phyloP scores from a whole-genome alignment of 805 yeast species.

The Henningerozyma blattae region DNA sequence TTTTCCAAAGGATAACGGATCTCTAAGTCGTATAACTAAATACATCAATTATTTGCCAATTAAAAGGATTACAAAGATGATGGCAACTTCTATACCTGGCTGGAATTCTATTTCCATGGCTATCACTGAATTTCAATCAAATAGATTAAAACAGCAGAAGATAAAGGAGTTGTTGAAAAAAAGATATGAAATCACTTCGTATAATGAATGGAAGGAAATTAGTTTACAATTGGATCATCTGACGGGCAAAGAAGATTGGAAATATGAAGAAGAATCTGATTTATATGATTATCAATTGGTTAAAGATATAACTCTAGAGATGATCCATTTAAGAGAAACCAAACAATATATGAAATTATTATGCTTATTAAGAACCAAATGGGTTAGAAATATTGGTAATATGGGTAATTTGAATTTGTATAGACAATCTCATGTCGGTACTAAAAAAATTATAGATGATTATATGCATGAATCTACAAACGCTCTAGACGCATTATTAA shows the following conservation, averaged over 20 bases:
- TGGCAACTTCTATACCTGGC: too few species aligned
- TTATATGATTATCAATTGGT: constrained; percentile 64
- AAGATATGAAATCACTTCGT: constrained; percentile 29
- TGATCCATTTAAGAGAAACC: constrained; percentile 48
- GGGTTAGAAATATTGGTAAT: constrained; percentile 78
- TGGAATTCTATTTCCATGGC: too few species aligned
- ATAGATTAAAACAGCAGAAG: too few species aligned
- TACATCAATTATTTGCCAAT: too few species aligned
- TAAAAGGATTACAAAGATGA: too few species aligned
- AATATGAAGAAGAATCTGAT: constrained; percentile 41
- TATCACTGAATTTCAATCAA: too few species aligned
- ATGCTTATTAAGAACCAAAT: constrained; percentile 69
- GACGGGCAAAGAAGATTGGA: constrained; percentile 64
- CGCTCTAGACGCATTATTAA: constrained; percentile 19
- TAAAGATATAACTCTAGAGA: constrained; percentile 35
- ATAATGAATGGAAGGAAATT: constrained; percentile 52
- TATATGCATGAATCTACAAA: constrained; percentile 66
- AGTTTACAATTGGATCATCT: constrained; percentile 53
- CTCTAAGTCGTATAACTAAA: too few species aligned
- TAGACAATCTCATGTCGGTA: constrained; percentile 72
- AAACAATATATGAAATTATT: constrained; percentile 49
- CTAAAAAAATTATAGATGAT: constrained; percentile 72
- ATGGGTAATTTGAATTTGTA: constrained; percentile 75
- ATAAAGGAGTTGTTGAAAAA: constrained; percentile 3
- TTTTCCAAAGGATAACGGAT: too few species aligned